phyloP scores from a whole-genome alignment of 2,329 filamentous ascomycete species.

The Arthrocladium fulminans region DNA sequence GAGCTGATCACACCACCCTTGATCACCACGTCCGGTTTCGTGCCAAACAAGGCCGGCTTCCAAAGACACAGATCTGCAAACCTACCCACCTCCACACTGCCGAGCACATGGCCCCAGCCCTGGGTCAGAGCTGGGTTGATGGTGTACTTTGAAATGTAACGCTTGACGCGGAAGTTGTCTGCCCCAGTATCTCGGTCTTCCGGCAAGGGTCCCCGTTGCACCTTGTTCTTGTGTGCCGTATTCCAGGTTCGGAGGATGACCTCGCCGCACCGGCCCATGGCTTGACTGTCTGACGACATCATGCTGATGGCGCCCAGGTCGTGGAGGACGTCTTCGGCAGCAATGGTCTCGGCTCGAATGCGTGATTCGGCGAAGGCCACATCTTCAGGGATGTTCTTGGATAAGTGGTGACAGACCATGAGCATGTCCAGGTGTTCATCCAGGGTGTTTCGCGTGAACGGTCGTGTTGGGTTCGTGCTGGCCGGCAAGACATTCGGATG shows the following conservation, averaged over 20 bases:
- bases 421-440: slow-evolving; percentile 97
- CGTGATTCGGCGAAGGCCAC: slow-evolving; percentile 90
- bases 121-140: slow-evolving; percentile 89
- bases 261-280: slow-evolving; percentile 93
- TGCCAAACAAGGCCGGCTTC: slow-evolving; percentile 76
- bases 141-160: slow-evolving; percentile 93
- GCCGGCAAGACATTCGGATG: slow-evolving; percentile 80
- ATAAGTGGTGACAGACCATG: slow-evolving; percentile 95
- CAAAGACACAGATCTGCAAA: slow-evolving; percentile 82
- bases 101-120: slow-evolving; percentile 79
- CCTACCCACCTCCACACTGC: slow-evolving; percentile 81
- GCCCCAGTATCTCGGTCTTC: slow-evolving; percentile 72
- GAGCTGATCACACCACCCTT: slow-evolving; percentile 83
- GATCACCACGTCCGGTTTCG: slow-evolving; percentile 70
- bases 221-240: slow-evolving; percentile 93
- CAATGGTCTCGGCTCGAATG: slow-evolving; percentile 92
- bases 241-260: slow-evolving; percentile 92
- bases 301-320: slow-evolving; percentile 93
- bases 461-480: slow-evolving; percentile 85
- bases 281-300: slow-evolving; percentile 93
- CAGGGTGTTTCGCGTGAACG: slow-evolving; percentile 82
- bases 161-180: slow-evolving; percentile 86
- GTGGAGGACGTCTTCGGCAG: slow-evolving; percentile 90
- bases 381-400: slow-evolving; percentile 87
- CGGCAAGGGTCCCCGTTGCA: slow-evolving; percentile 64